Percentiles rank a stretch among this genome's conserved stretches.
These are phyloP conservation scores for Recurvomyces mirabilis DNA, from an alignment of 495 filamentous ascomycete genomes.

Conservation along the genomic window DNA sequence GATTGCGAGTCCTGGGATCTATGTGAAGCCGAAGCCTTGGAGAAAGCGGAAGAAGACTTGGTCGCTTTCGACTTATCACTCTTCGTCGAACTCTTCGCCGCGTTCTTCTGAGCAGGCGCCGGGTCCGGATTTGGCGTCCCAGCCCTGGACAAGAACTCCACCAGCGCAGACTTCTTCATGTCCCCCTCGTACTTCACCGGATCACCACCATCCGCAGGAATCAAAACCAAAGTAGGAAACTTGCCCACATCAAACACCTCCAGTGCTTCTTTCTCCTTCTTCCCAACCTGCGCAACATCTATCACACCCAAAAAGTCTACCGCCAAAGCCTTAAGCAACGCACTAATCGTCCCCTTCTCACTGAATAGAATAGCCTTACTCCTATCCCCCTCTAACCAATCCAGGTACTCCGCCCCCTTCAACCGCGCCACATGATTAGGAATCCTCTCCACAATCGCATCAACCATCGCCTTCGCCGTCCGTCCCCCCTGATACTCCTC, in stretches of 20 bases:
- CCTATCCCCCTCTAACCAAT: constrained; percentile 58
- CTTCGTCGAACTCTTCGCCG: constrained; percentile 41
- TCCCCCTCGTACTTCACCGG: constrained; percentile 69
- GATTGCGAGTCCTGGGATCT: constrained; percentile 31
- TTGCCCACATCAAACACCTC: constrained; percentile 63
- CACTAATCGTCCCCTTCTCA: constrained; percentile 79
- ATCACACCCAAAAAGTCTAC: constrained; percentile 84
- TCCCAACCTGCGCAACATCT: constrained; percentile 70
- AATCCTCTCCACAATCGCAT: constrained; percentile 74
- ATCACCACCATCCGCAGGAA: constrained; percentile 62
- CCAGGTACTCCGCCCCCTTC: constrained; percentile 65
- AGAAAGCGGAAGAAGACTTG: constrained; percentile 31
- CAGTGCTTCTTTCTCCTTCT: constrained; percentile 64
- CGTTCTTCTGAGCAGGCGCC: constrained; percentile 36
- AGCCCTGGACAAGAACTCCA: constrained; percentile 71
- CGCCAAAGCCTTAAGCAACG: constrained; percentile 71
- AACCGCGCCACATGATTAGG: constrained; percentile 81
- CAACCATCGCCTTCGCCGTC: constrained; percentile 74
- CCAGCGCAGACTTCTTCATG: constrained; percentile 72
- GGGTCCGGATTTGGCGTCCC: constrained; percentile 64
- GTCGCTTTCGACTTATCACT: constrained; percentile 29
- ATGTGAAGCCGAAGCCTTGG: constrained; percentile 35
- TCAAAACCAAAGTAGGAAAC: constrained; percentile 70
- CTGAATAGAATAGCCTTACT: constrained; percentile 90
- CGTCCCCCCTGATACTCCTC: constrained; percentile 87